Conservation (phyloP, 345 rosid species). For the Salix purpurea region DNA sequence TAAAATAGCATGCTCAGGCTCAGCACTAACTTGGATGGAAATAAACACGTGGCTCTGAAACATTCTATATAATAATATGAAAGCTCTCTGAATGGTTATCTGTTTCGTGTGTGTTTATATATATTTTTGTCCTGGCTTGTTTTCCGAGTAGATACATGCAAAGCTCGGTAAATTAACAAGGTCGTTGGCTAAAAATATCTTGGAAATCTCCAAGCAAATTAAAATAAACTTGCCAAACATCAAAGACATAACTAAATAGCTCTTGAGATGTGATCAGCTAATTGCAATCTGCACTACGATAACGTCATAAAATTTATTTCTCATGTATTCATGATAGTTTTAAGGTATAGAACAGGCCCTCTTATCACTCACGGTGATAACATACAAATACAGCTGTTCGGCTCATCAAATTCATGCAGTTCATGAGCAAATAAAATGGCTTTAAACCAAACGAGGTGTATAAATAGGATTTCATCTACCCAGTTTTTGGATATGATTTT, state of each 20-base stretch:
- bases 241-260: not conserved
- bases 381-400: not conserved
- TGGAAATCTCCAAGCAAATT: too few species aligned
- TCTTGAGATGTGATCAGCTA: not conserved
- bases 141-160: too few species aligned
- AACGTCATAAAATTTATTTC: conserved; percentile 6
- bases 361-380: conserved; percentile 19
- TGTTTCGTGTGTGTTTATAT: too few species aligned
- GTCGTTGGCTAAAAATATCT: too few species aligned
- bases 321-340: not conserved
- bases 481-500: conserved; percentile 16
- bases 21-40: not conserved
- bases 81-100: not conserved
- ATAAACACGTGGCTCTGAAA: not conserved
- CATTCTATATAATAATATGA: too few species aligned
- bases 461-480: conserved; percentile 16
- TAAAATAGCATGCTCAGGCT: rapidly evolving
- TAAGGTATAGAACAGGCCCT: conserved; percentile 4
- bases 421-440: conserved; percentile 8
- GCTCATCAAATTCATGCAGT: conserved; percentile 7
- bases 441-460: not conserved
- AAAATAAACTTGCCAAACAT: not conserved
- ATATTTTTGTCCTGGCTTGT: too few species aligned
- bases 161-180: too few species aligned
- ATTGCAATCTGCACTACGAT: not conserved